Base-by-base conservation (phyloP, 2,329 filamentous ascomycete genomes). In the Aspergillus pseudotamarii region DNA sequence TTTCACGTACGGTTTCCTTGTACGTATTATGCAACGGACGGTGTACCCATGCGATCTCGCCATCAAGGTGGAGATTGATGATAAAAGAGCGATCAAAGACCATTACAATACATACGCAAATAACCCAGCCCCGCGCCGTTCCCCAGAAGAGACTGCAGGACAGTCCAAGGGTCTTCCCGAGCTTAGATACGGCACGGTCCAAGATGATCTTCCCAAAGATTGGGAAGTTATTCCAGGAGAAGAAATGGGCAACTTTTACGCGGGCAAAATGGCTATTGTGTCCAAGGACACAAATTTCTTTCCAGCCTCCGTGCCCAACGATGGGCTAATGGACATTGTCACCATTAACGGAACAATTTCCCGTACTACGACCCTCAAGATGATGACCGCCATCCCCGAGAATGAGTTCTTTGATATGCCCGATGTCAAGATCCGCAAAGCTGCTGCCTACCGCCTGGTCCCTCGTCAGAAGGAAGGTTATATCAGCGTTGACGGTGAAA, bases 191-290 rank as follows among this genome's bases (percentile, higher is more conserved):
- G 95, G 95, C 57, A 94, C 92, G 0, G 81, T 95, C 63, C 86
- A 88, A 58, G 92, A 96, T 69, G 84, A 89, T 19, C 76, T 98
- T 0, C 94, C 93, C 0, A 80, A 86, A 2, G 90, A 87, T 53
- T 99, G 95, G 93, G 84, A 91, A 64, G 80, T 90, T 23, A 80
- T 91, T 3, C 87, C 91, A 0, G 86, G 91, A 66, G 88, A 95
- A 66, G 92, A 90, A 34, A 82, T 99, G 60, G 93, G 93, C 54
- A 97, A 92, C 72, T 96, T 99, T 76, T 98, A 96, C 79, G 91
- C 90, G 36, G 95, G 95, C 65, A 99, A 97, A 76, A 96, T 98
- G 90, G 88, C 91, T 28, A 96, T 91, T 78, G 94, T 99, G 92
- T 89, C 94, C 0, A 85, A 92, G 14, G 90, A 94, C 67, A 85